Conservation (phyloP, 257 asterid genomes). For the Solanum appendiculatum region DNA sequence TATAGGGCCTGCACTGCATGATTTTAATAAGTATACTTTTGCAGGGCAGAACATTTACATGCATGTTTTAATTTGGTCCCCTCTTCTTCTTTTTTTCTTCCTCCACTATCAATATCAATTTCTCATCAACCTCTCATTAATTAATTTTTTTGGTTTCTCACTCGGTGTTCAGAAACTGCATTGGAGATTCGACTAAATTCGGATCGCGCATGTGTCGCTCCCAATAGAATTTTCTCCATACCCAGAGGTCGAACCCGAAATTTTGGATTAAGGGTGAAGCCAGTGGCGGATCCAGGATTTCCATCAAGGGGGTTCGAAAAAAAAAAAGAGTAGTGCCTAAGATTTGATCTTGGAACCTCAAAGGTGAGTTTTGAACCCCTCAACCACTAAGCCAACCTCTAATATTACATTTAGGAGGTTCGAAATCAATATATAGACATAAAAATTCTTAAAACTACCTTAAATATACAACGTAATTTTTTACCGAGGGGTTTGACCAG, state of each 20-base stretch:
- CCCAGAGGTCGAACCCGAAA: not conserved
- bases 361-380: too few species aligned
- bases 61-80: constrained; percentile 4
- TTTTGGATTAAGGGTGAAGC: not conserved
- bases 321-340: too few species aligned
- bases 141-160: not conserved
- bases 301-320: too few species aligned
- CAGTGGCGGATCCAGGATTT: too few species aligned
- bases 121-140: not conserved
- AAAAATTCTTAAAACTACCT: too few species aligned
- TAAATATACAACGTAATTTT: too few species aligned
- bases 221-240: not conserved
- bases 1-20: not conserved
- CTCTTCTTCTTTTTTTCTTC: not conserved
- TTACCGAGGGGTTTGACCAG: too few species aligned
- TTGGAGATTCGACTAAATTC: too few species aligned
- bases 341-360: too few species aligned
- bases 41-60: not conserved
- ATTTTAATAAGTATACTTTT: not conserved
- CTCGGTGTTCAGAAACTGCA: not conserved
- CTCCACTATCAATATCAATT: not conserved
- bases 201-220: not conserved
- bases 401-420: too few species aligned
- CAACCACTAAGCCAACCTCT: too few species aligned
- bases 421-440: too few species aligned